Evolutionary conservation across 2,329 filamentous ascomycete genomes (phyloP).

Genomic region (Fonsecaea multimorphosa): DNA sequence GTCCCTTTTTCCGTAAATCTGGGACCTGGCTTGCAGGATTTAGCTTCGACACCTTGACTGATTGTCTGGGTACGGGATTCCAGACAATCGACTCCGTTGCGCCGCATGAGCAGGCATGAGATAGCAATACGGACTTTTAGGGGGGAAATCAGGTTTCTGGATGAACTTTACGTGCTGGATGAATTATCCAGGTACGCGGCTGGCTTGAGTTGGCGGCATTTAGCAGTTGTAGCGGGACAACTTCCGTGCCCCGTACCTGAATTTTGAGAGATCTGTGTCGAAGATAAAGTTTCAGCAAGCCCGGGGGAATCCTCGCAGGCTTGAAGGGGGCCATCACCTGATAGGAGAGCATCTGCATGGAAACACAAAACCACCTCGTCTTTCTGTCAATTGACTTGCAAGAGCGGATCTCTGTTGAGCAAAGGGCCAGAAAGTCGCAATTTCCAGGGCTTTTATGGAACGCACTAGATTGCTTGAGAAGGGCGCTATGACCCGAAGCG

Average conservation of each 20-base stretch:
- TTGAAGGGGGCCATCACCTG: conserved; percentile 1
- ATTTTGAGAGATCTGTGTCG: conserved; percentile 1
- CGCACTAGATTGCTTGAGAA: conserved; percentile 23
- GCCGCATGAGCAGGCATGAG: not conserved
- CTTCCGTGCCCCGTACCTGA: not conserved
- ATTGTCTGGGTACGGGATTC: not conserved
- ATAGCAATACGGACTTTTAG: not conserved
- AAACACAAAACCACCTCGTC: not conserved
- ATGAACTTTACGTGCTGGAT: not conserved
- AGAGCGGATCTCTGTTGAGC: not conserved
- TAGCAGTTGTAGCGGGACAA: conserved; percentile 2
- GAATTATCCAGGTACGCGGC: not conserved
- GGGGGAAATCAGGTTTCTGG: not conserved
- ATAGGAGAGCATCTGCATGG: not conserved
- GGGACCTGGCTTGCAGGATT: conserved; percentile 9
- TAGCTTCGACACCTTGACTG: not conserved
- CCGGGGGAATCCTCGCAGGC: not conserved
- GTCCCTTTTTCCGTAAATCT: conserved; percentile 8
- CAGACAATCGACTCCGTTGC: conserved; percentile 1
- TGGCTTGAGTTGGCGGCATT: not conserved
- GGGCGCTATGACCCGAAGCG: not conserved
- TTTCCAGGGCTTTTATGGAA: conserved; percentile 18
- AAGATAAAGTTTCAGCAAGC: conserved; percentile 5
- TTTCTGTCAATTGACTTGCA: not conserved
- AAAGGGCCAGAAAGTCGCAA: conserved; percentile 5